Percentiles rank a stretch among this genome's conserved stretches.
Conservation (phyloP, 1,284 basidiomycete genomes). For the Ustilago sp. region DNA sequence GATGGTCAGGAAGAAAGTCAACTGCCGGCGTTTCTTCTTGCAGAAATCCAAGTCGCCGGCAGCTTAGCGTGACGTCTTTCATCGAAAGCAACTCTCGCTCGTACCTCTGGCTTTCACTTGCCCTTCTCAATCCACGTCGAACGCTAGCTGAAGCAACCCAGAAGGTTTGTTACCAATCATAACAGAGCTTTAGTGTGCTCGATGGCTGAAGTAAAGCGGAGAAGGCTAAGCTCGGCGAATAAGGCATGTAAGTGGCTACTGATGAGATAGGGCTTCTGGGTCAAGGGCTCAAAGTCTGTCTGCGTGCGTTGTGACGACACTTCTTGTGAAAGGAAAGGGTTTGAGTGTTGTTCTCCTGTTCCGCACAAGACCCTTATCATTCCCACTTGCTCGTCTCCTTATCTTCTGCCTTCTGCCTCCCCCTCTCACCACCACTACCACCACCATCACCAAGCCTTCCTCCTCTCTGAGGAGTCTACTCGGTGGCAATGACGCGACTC, state of each 20-base stretch:
- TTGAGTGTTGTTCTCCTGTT: constrained; percentile 19
- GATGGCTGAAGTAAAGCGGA: neutral
- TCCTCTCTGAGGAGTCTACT: neutral
- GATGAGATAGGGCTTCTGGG: constrained; percentile 1
- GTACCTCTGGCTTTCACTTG: neutral
- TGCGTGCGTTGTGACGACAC: constrained; percentile 6
- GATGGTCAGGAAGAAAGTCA: neutral
- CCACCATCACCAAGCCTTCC: neutral
- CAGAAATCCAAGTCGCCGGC: constrained; percentile 7
- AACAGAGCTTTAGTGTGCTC: neutral
- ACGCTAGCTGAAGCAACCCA: neutral
- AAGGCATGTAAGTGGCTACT: neutral
- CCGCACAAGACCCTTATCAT: neutral
- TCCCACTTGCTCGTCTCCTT: neutral
- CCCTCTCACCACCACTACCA: neutral
- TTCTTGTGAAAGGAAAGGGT: constrained; percentile 7
- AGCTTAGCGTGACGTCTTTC: neutral
- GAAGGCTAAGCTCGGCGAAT: neutral
- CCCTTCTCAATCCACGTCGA: neutral
- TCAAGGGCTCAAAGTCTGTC: constrained; percentile 2
- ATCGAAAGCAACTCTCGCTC: neutral
- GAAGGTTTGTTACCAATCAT: neutral
- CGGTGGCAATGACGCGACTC: constrained; percentile 21
- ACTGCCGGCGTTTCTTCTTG: constrained; percentile 1
- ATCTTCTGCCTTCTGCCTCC: constrained; percentile 1